Evolutionary conservation across 371 early-diverging fungal genomes (phyloP).

Genomic region (Mortierella sp.): DNA sequence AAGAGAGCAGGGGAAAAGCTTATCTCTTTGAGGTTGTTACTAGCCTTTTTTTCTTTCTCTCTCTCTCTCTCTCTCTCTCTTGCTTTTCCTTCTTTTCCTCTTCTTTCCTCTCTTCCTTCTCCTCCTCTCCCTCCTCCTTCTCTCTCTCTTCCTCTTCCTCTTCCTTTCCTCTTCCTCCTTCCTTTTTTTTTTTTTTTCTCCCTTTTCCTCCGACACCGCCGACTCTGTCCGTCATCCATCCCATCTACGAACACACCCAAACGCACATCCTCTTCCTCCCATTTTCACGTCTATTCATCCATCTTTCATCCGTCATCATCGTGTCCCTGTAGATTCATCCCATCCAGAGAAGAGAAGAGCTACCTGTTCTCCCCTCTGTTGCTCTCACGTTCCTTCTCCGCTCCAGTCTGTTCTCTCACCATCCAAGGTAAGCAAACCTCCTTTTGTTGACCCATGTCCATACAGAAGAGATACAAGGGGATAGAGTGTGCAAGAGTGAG

Average conservation of each 20-base stretch:
- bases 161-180: neutral
- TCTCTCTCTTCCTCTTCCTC: neutral
- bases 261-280: constrained; percentile 3
- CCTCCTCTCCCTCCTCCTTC: neutral
- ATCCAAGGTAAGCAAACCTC: constrained; percentile 1
- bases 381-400: constrained; percentile 4
- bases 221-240: neutral
- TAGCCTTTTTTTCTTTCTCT: neutral
- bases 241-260: neutral
- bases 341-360: neutral
- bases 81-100: neutral
- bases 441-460: constrained; percentile 8
- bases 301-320: constrained; percentile 6
- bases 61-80: neutral
- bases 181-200: neutral
- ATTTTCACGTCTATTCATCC: neutral
- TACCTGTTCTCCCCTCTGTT: neutral
- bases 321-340: constrained; percentile 3
- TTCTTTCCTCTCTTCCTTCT: neutral
- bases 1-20: neutral
- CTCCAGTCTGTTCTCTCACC: neutral
- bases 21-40: constrained; percentile 27
- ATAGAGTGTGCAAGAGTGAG: constrained; percentile 1
- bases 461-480: neutral
- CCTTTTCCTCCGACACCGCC: constrained; percentile 2